Evolutionary conservation across 495 filamentous ascomycete genomes (phyloP), one percentile per base, ranked within the genome.

Genomic region (Daldinia concentrica): DNA sequence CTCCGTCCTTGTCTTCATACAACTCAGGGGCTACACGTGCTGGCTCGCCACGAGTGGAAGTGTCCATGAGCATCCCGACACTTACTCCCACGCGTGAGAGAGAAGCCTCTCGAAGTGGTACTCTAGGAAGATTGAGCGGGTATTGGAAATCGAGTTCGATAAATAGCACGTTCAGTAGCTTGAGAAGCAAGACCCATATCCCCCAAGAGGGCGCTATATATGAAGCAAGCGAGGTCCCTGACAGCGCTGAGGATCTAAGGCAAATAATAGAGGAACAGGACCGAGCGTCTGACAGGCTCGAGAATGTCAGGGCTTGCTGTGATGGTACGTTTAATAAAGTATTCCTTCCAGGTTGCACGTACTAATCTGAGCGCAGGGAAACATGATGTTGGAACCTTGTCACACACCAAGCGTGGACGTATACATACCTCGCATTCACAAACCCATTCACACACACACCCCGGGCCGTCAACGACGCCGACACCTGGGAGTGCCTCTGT

Each of bases 281-380:
- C 71, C 81, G 85, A 56, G 90, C 92, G 64, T 81, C 87, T 15
- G 92, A 93, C 74, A 83, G 89, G 64, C 84, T 99, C 71, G 96
- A 97, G 82, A 97, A 99, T 76, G 95, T 99, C 55, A 86, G 95
- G 77, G 94, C 94, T 59, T 99, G 95, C 82, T 99, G 95, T 80
- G 95, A 98, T 88, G 95, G 93, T 95, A 83, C 85, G 90, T 83
- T 71, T 59, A 29, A 29, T 39, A 45, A 36, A 34, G 12, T 24
- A 12, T 15, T 29, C 3, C 3, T 7, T 48, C 14, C 15, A 51
- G 9, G 9, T 5, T 19, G 24, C 17, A 58, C 26, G 62, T 68
- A 62, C 73, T 80, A 74, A 82, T 66, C 22, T 58, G 4, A 26
- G 6, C 15, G 37, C 57, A 94, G 91, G 93, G 69, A 94, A 92